Percentiles rank a stretch among this genome's conserved stretches.
phyloP scores from a whole-genome alignment of 306 rosid species.

The Adenanthera pavonina region DNA sequence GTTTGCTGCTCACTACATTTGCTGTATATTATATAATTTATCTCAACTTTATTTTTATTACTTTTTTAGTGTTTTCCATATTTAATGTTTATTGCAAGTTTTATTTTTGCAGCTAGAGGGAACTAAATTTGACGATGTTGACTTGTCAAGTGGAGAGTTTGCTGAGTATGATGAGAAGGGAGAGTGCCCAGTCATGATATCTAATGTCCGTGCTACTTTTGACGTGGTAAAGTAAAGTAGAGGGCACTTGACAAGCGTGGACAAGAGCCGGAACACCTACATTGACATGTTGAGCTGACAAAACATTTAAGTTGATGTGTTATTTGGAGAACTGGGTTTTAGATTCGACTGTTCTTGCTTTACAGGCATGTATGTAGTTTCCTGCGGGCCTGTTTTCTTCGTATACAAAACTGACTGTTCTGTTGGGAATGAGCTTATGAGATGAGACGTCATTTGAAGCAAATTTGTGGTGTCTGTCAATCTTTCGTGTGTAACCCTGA shows the following conservation, averaged over 20 bases:
- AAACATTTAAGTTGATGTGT: background rate
- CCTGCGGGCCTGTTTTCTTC: constrained; percentile 26
- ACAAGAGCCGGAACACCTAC: background rate
- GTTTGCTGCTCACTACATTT: background rate
- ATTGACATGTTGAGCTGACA: background rate
- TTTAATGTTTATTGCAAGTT: constrained; percentile 25
- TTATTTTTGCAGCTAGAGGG: constrained; percentile 62
- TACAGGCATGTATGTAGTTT: background rate
- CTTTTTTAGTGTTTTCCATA: constrained; percentile 4
- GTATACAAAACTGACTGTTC: constrained; percentile 42
- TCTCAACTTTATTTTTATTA: background rate
- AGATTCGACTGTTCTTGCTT: background rate
- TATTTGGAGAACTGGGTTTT: background rate
- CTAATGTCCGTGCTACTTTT: constrained; percentile 66
- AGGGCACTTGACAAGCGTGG: background rate
- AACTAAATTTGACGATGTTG: constrained; percentile 74
- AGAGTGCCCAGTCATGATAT: constrained; percentile 84
- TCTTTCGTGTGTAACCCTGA: constrained; percentile 35
- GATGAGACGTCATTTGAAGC: constrained; percentile 3
- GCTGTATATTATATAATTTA: background rate
- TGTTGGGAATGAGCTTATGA: constrained; percentile 33
- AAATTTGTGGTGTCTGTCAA: constrained; percentile 34
- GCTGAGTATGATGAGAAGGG: constrained; percentile 95
- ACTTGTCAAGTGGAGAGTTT: constrained; percentile 73
- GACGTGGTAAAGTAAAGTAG: constrained; percentile 68